Evolutionary conservation across 179 eudicot genomes (phyloP), one percentile per base, ranked within the genome.

Genomic region (Spinacia oleracea): DNA sequence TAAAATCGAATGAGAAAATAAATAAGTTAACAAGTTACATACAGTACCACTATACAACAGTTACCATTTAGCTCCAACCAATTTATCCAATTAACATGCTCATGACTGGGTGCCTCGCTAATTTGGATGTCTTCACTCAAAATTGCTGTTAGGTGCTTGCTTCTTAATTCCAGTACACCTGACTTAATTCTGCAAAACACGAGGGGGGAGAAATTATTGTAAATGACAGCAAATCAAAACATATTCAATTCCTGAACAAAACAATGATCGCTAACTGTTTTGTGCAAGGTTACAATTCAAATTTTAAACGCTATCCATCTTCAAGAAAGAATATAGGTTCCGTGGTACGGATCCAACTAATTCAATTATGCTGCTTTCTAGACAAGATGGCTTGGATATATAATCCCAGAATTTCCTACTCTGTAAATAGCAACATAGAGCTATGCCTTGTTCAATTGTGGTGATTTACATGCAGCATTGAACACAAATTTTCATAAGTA

Each of bases 1-100:
- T 29, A 27, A 60, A 18, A 60, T 60, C 11, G 66, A 60, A 60
- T 1, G 18, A 60, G 34, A 29, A 23, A 27, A 27, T 27, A 23
- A 27, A 27, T 27, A 12, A 27, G 66, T 12, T 59, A 9, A 11
- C 6, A 25, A 60, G 66, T 25, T 29, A 29, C 66, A 12, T 25
- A 60, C 11, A 60, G 66, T 27, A 60, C 35, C 20, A 60, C 38
- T 60, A 60, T 60, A 60, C 35, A 60, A 27, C 5, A 60, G 9
- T 60, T 29, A 60, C 66, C 66, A 60, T 60, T 60, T 29, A 60
- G 66, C 66, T 29, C 63, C 63, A 58, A 60, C 32, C 66, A 60
- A 60, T 60, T 29, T 60, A 60, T 27, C 66, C 16, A 27, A 25
- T 60, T 60, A 25, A 27, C 34, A 60, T 27, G 38, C 15, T 27